Conservation (phyloP, 78 protist species). For the Monocercomonoides exilis region DNA sequence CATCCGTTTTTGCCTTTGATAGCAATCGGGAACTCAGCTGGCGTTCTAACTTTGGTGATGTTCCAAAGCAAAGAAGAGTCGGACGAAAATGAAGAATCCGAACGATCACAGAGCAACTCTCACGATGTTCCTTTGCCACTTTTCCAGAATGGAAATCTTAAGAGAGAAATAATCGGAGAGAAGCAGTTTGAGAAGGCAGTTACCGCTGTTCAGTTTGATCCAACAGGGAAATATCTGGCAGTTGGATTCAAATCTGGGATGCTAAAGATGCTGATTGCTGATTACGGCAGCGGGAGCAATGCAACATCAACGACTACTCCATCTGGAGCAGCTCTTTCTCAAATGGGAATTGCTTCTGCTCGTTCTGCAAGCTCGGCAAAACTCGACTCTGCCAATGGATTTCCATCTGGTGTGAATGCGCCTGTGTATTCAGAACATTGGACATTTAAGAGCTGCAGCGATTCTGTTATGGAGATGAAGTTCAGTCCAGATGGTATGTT, state of each 20-base stretch:
- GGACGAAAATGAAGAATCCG: too few relatives aligned
- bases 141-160: not conserved
- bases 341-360: too few relatives aligned
- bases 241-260: constrained; percentile 38
- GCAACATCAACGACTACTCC: too few relatives aligned
- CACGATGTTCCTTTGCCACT: too few relatives aligned
- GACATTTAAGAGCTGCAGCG: not conserved
- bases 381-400: too few relatives aligned
- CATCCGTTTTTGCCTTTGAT: constrained; percentile 31
- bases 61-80: too few relatives aligned
- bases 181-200: not conserved
- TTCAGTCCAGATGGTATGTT: constrained; percentile 7
- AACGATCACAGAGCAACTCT: too few relatives aligned
- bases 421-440: not conserved
- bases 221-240: constrained; percentile 29
- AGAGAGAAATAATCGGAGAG: not conserved
- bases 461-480: not conserved
- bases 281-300: too few relatives aligned
- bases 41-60: not conserved
- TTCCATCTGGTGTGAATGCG: not conserved
- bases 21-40: constrained; percentile 32
- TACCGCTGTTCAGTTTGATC: not conserved
- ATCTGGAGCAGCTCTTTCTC: not conserved
- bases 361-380: too few relatives aligned
- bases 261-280: constrained; percentile 26